Evolutionary conservation across 768 basidiomycete species (phyloP), one percentile per base, ranked within the genome.

Genomic region (Leucosporidium creatinivorum): DNA sequence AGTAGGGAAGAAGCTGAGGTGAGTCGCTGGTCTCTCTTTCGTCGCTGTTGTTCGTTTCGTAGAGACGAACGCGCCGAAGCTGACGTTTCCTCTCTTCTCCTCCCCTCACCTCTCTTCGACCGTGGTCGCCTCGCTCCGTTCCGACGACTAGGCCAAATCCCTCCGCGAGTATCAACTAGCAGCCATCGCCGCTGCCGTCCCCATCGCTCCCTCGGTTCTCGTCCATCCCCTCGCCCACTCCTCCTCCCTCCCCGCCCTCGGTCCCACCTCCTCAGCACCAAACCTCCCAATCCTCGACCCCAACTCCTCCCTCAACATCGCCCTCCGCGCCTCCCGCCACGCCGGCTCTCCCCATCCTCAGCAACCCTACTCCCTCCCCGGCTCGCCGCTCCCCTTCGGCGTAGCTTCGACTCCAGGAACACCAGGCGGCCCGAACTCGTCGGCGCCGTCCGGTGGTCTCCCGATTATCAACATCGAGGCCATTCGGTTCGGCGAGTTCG

Each of bases 1-100:
- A 89, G 87, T 74, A 82, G 87, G 61, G 73, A 81, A n/a, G 76
- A 80, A 18, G 89, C 89, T 28, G 93, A 97, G 80, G 59, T 61
- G 52, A 44, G 39, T 44, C 15, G 10, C 39, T 44, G 3, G 10
- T 44, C 39, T 44, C 3, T 15, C 39, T 13, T 12, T 17, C 15
- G 8, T 44, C 33, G 33, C 33, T n/a, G n/a, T n/a, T n/a, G n/a
- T n/a, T n/a, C n/a, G n/a, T n/a, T n/a, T n/a, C n/a, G n/a, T n/a
- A n/a, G n/a, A n/a, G n/a, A n/a, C n/a, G n/a, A n/a, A n/a, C n/a
- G n/a, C n/a, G n/a, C n/a, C n/a, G n/a, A n/a, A n/a, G n/a, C n/a
- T n/a, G n/a, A n/a, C n/a, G n/a, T n/a, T 33, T 33, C 33, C 10
- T 33, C 33, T 10, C 33, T 33, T 33, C 33, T 10, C 33, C 5